A percentile compares a stretch with the other conserved stretches of the same genome.
Evolutionary conservation across 2,329 filamentous ascomycete genomes (phyloP).

Genomic region (Claviceps pusilla): DNA sequence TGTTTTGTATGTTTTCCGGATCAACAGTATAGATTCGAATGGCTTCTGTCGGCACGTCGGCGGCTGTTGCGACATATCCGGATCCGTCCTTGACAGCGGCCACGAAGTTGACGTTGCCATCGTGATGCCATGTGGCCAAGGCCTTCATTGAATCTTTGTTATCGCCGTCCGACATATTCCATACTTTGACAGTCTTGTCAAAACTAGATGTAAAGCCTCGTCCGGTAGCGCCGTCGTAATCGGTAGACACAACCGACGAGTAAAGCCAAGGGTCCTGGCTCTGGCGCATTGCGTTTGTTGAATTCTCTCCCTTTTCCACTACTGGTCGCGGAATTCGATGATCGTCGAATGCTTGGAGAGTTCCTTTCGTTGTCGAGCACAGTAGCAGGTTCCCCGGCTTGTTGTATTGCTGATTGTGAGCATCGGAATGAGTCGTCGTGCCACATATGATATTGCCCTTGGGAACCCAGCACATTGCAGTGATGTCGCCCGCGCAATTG

Average conservation of each 20-base stretch:
- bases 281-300: constrained; percentile 38
- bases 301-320: constrained; percentile 38
- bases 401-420: constrained; percentile 51
- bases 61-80: constrained; percentile 42
- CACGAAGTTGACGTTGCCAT: constrained; percentile 48
- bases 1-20: constrained; percentile 19
- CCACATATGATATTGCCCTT: constrained; percentile 43
- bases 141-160: constrained; percentile 26
- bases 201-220: constrained; percentile 46
- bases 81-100: constrained; percentile 32
- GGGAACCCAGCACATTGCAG: constrained; percentile 42
- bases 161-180: constrained; percentile 25
- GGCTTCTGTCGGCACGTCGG: constrained; percentile 37
- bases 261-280: constrained; percentile 50
- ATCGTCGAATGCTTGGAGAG: constrained; percentile 36
- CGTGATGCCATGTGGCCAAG: constrained; percentile 37
- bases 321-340: constrained; percentile 42
- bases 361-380: constrained; percentile 30
- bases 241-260: constrained; percentile 47
- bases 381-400: constrained; percentile 47
- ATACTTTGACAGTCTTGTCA: constrained; percentile 45
- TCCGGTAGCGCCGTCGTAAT: constrained; percentile 31
- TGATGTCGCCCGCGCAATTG: constrained; percentile 46
- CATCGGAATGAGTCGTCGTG: constrained; percentile 46
- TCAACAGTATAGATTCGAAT: constrained; percentile 41